Conservation (phyloP, 2,329 filamentous ascomycete genomes). For the Trichoderma guizhouense region DNA sequence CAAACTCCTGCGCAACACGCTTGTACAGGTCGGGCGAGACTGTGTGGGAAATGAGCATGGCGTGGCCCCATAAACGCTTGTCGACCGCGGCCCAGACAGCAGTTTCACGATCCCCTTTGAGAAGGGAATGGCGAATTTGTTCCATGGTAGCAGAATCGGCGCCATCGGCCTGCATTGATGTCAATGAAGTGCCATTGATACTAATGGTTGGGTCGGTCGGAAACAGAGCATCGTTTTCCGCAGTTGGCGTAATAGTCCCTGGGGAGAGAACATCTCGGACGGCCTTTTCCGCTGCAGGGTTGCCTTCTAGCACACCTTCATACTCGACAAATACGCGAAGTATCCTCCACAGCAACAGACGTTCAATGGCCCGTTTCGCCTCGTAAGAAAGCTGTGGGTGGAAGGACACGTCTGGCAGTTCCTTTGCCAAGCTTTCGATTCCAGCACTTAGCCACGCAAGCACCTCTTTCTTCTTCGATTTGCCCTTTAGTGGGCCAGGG, state of each 20-base stretch:
- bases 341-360: constrained; percentile 82
- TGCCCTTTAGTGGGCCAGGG: constrained; percentile 83
- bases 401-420: constrained; percentile 47
- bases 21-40: constrained; percentile 83
- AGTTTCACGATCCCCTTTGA: constrained; percentile 81
- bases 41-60: constrained; percentile 79
- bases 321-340: constrained; percentile 77
- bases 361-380: constrained; percentile 73
- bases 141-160: constrained; percentile 68
- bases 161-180: constrained; percentile 56
- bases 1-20: constrained; percentile 91
- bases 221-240: constrained; percentile 28
- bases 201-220: constrained; percentile 26
- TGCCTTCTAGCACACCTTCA: constrained; percentile 78
- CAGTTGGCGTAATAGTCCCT: constrained; percentile 30
- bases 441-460: constrained; percentile 74
- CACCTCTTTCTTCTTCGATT: constrained; percentile 94
- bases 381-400: constrained; percentile 52
- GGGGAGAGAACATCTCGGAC: constrained; percentile 73
- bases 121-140: constrained; percentile 67
- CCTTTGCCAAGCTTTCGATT: constrained; percentile 70
- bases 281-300: constrained; percentile 65
- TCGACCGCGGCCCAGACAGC: constrained; percentile 93
- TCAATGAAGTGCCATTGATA: constrained; percentile 26
- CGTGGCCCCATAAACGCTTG: constrained; percentile 92